Evolutionary conservation across 1,284 basidiomycete genomes (phyloP).

Genomic region (Meira nashicola): DNA sequence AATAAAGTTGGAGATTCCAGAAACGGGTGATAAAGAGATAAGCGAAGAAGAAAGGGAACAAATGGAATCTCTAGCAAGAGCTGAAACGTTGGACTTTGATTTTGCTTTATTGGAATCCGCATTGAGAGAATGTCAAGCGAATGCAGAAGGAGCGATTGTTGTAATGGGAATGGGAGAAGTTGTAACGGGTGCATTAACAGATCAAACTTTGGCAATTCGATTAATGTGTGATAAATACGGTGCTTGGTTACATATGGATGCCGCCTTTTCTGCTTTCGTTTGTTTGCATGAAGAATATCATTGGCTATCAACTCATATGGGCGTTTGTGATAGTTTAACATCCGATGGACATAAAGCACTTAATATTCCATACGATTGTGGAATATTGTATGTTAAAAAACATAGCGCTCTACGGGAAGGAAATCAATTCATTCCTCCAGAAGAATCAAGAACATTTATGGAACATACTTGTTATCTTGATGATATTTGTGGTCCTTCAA

Average conservation of each 20-base stretch:
- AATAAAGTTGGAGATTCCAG: conserved; percentile 13
- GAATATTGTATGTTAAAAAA: conserved; percentile 56
- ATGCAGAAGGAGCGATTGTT: conserved; percentile 54
- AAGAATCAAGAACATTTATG: conserved; percentile 5
- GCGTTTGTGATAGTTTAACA: conserved; percentile 56
- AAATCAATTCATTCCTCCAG: background rate
- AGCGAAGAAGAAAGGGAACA: conserved; percentile 11
- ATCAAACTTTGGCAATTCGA: conserved; percentile 42
- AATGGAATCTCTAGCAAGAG: background rate
- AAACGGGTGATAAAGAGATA: conserved; percentile 18
- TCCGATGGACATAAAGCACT: conserved; percentile 54
- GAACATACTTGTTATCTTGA: conserved; percentile 31
- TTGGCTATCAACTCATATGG: conserved; percentile 53
- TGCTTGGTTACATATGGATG: conserved; percentile 59
- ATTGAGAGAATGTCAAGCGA: conserved; percentile 38
- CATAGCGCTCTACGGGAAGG: conserved; percentile 14
- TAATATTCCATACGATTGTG: conserved; percentile 59
- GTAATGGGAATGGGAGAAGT: conserved; percentile 57
- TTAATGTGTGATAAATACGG: conserved; percentile 54
- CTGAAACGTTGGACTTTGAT: conserved; percentile 52
- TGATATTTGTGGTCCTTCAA: conserved; percentile 53
- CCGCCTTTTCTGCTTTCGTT: conserved; percentile 58
- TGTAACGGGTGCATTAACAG: conserved; percentile 55
- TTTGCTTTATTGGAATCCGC: conserved; percentile 49
- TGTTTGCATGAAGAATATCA: conserved; percentile 54